Base-by-base conservation (phyloP, 306 rosid genomes). In the Dicorynia guianensis region DNA sequence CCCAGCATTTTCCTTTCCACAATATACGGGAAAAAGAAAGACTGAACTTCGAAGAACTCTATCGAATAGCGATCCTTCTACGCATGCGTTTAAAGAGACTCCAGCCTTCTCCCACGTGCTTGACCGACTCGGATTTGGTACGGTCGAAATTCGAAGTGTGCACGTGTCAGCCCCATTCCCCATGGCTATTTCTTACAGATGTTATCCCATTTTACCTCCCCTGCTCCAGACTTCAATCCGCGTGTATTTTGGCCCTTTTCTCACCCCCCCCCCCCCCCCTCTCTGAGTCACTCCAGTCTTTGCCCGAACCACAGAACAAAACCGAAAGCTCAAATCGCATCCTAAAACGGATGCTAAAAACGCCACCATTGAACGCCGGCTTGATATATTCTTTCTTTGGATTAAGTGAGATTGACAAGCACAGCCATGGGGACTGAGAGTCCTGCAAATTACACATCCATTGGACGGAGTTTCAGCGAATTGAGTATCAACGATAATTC, bases 51-150 rank as follows among this genome's bases (percentile, higher is more conserved):
- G 8, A 69, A 35, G 63, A 11, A 34, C 46, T 46, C 15, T 75
- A 74, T 86, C 72, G 90, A 86, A 68, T 6, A 13, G 35, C 80
- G 75, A 77, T 78, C 79, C 77, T 84, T 67, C 80, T 53, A 52
- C 13, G 90, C 93, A 87, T 89, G 96, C 93, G 86, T 84, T 78
- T 44, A 88, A 88, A 84, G 88, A 36, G 58, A 58, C 38, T 61
- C 69, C 65, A 36, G 58, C 54, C 38, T 61, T 66, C 65, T 83
- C 86, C 85, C 90, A 88, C 93, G 92, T 86, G 93, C 79, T 53
- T 18, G 36, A 56, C 3, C 69, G 64, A 71, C 77, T 78, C 59
- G n/a, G 81, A 78, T 76, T 76, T 36, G 69, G 54, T 67, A 46
- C 53, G 33, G 71, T 68, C 72, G 33, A 72, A 55, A 43, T 52